Conservation (phyloP, 495 filamentous ascomycete genomes). For the Tuber calosporum region DNA sequence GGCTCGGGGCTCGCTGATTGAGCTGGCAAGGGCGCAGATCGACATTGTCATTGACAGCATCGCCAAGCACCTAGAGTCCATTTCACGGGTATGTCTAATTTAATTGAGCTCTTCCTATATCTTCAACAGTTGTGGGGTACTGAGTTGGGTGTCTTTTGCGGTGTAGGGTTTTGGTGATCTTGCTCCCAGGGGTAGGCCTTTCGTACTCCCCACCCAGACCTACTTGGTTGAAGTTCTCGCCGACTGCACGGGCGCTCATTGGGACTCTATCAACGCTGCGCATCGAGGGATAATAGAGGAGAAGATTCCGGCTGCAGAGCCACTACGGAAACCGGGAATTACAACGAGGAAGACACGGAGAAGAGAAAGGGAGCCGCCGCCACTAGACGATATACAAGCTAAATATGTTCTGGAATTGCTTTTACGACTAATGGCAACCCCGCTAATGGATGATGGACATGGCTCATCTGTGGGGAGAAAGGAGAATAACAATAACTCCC, state of each 20-base stretch:
- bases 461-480: not conserved
- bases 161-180: constrained; percentile 19
- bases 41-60: constrained; percentile 53
- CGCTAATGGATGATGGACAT: constrained; percentile 27
- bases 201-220: constrained; percentile 54
- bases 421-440: constrained; percentile 35
- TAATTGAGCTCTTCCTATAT: not conserved
- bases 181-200: constrained; percentile 47
- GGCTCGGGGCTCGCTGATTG: constrained; percentile 55
- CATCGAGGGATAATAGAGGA: constrained; percentile 16
- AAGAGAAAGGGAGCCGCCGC: constrained; percentile 39
- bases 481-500: constrained; percentile 4
- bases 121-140: not conserved
- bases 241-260: constrained; percentile 57
- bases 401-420: constrained; percentile 39
- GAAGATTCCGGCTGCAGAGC: constrained; percentile 33
- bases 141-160: not conserved
- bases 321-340: constrained; percentile 33
- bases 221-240: constrained; percentile 56
- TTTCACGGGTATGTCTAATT: constrained; percentile 36
- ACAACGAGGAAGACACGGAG: constrained; percentile 29
- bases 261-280: constrained; percentile 45
- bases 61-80: constrained; percentile 42
- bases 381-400: constrained; percentile 41
- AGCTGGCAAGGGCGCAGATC: constrained; percentile 52